Evolutionary conservation across 768 basidiomycete genomes (phyloP), one percentile per base, ranked within the genome.

Genomic region (Mycena indigotica): DNA sequence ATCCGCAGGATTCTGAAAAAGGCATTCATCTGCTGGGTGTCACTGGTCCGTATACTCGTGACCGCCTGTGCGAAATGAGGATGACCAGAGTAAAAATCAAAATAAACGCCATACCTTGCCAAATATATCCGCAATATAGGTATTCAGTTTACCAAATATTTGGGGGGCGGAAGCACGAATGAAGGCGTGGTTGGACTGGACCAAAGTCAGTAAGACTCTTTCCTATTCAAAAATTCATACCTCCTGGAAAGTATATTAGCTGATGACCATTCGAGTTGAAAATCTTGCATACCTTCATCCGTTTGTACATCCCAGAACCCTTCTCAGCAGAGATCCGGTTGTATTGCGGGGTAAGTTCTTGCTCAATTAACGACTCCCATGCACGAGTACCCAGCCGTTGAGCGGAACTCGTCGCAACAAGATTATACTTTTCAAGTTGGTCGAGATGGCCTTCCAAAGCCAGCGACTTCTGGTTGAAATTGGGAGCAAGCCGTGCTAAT

Each of bases 221-320:
- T 17, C 8, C 32, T 8, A 35, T 35, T 17, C 32, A 35, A 17
- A 35, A 35, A 35, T 17, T 8, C 32, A 35, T 35, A 35, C 32
- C 32, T 8, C 32, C 32, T 35, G 17, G 32, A 35, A 35, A 35
- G 17, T 8, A 35, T 17, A 17, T 35, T 8, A 35, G 32, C 32
- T n/a, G n/a, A n/a, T n/a, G n/a, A n/a, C n/a, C n/a, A n/a, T n/a
- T n/a, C n/a, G n/a, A n/a, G n/a, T n/a, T n/a, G n/a, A n/a, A n/a
- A n/a, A n/a, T n/a, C n/a, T 8, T 35, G 10, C 32, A 8, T 17
- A 29, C 62, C 52, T 63, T 63, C 62, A 63, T 63, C 23, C 62
- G 29, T 29, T 63, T 63, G 24, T 38, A 59, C 62, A 63, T 63
- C 4, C 62, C 62, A 0, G 52, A 24, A 6, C 62, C 62, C 28